Percentiles rank a stretch among this genome's conserved stretches.
These are phyloP conservation scores for Quambalaria eucalypti DNA, from an alignment of 1,284 basidiomycete genomes.

Conservation along the genomic window DNA sequence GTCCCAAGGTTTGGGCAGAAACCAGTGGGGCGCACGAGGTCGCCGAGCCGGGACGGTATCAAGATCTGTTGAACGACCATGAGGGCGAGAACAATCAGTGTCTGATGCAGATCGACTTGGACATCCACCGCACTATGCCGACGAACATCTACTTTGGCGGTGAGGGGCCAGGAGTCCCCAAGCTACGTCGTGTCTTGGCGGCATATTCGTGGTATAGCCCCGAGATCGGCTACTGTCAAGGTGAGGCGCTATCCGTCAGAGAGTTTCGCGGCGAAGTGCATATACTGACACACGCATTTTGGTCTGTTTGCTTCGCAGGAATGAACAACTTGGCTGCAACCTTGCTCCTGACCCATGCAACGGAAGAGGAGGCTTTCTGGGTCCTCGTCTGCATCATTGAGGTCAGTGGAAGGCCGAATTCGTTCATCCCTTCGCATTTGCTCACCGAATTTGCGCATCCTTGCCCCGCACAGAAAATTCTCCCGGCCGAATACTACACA, in stretches of 20 bases:
- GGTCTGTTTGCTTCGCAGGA: no score
- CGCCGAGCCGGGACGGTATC: slow-evolving; percentile 81
- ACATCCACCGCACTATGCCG: slow-evolving; percentile 68
- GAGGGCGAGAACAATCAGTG: slow-evolving; percentile 52
- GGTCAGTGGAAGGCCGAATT: slow-evolving; percentile 55
- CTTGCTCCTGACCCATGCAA: slow-evolving; percentile 78
- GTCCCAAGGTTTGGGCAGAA: slow-evolving; percentile 76
- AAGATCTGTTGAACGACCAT: slow-evolving; percentile 64
- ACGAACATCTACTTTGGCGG: slow-evolving; percentile 93
- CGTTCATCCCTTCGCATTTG: slow-evolving; percentile 61
- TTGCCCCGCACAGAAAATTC: slow-evolving; percentile 42
- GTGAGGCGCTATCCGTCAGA: neutral
- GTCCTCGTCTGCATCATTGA: slow-evolving; percentile 77
- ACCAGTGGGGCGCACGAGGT: slow-evolving; percentile 84
- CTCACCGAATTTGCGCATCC: slow-evolving; percentile 57
- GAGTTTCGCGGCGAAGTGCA: neutral
- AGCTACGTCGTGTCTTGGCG: slow-evolving; percentile 74
- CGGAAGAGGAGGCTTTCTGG: slow-evolving; percentile 97
- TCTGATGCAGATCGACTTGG: slow-evolving; percentile 87
- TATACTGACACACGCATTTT: neutral
- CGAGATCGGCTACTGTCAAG: slow-evolving; percentile 48
- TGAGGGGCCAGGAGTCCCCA: slow-evolving; percentile 83
- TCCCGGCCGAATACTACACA: slow-evolving; percentile 49
- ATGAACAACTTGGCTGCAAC: slow-evolving; percentile 95
- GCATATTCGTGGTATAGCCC: slow-evolving; percentile 71